phyloP scores from a whole-genome alignment of 2,329 filamentous ascomycete genomes.

The Scedosporium dehoogii region DNA sequence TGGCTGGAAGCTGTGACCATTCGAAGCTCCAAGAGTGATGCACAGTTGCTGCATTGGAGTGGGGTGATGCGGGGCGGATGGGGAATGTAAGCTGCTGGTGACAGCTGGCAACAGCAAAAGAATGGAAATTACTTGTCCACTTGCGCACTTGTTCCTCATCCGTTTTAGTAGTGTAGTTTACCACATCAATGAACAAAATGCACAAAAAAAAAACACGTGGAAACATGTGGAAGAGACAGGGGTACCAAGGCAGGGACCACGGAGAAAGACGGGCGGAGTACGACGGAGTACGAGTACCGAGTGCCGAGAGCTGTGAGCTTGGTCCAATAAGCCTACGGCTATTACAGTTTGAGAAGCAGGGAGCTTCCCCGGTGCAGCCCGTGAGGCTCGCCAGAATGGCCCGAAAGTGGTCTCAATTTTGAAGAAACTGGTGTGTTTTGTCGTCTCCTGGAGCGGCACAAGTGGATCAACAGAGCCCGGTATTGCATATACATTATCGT shows the following conservation, averaged over 20 bases:
- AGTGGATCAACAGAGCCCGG: neutral
- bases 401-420: conserved; percentile 2
- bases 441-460: neutral
- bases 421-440: conserved; percentile 3
- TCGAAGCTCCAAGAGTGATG: neutral
- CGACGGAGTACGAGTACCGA: conserved; percentile 6
- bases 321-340: neutral
- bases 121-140: no score
- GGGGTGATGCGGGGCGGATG: neutral
- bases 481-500: neutral
- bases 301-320: conserved; percentile 1
- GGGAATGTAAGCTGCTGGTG: neutral
- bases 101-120: neutral
- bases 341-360: neutral
- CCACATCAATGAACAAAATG: no score
- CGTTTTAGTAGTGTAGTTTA: no score
- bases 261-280: conserved; percentile 4
- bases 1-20: neutral
- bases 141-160: no score
- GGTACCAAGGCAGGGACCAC: neutral
- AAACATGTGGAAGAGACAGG: neutral
- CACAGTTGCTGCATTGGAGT: neutral
- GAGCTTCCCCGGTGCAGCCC: neutral
- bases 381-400: neutral
- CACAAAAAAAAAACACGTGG: no score